phyloP scores from a whole-genome alignment of 345 rosid genomes.

The Turritis glabra region DNA sequence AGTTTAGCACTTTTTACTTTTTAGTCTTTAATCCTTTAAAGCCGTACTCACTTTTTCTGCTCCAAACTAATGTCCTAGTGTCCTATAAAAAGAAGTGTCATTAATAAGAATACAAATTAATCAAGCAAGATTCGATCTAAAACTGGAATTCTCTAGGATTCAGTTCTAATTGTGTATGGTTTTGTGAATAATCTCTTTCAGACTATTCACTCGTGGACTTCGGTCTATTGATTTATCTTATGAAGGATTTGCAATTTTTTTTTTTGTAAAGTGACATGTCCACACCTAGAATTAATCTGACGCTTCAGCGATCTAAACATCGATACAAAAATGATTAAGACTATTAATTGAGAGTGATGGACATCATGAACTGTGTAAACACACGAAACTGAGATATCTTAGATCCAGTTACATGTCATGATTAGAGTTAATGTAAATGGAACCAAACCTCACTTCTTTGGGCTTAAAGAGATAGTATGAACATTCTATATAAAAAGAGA shows the following conservation, averaged over 20 bases:
- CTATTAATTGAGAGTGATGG: slow-evolving; percentile 10
- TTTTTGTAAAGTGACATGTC: background rate
- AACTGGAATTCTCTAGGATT: too few relatives aligned
- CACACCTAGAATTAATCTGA: background rate
- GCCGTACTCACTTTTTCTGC: background rate
- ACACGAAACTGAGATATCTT: background rate
- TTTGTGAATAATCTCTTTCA: too few relatives aligned
- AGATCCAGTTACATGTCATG: background rate
- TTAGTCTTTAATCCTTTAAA: background rate
- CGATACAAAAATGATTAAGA: background rate
- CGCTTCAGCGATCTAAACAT: background rate
- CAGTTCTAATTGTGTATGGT: too few relatives aligned
- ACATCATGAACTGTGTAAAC: background rate
- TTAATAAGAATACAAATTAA: too few relatives aligned
- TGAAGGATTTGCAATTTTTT: too few relatives aligned
- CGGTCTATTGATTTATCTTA: too few relatives aligned
- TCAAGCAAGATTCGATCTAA: too few relatives aligned
- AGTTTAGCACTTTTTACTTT: slow-evolving; percentile 1
- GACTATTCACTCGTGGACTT: too few relatives aligned
- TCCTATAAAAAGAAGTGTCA: too few relatives aligned
- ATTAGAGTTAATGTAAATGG: background rate
- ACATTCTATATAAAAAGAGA: background rate
- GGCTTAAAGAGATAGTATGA: slow-evolving; percentile 17
- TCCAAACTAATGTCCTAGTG: background rate
- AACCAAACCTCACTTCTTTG: background rate